These are phyloP conservation scores for Auxenochlorella pyrenoidosa DNA, from an alignment of 139 green algal genomes.

Conservation along the genomic window DNA sequence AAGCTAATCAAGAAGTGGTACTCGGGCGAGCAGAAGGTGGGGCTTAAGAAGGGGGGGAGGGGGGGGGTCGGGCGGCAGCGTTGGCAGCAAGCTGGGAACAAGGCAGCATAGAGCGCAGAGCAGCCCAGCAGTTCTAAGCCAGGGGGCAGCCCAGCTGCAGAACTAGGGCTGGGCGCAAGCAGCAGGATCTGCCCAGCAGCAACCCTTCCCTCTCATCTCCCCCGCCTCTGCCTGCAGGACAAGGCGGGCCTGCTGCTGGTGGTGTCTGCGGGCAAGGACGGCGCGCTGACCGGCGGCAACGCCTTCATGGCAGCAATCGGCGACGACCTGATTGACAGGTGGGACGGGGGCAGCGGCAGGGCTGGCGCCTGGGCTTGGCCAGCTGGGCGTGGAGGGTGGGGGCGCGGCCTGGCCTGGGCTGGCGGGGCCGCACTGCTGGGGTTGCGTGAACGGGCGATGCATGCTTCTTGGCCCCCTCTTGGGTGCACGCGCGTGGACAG, in stretches of 20 bases:
- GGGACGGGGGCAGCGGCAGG: too few relatives aligned
- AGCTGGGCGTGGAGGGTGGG: too few relatives aligned
- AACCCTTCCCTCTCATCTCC: too few relatives aligned
- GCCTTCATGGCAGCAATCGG: slow-evolving; percentile 86
- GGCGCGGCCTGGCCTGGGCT: too few relatives aligned
- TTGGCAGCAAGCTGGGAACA: background rate
- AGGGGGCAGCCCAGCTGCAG: too few relatives aligned
- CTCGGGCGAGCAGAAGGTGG: slow-evolving; percentile 41
- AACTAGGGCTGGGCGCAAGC: too few relatives aligned
- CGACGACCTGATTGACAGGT: slow-evolving; percentile 92
- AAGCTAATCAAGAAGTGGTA: slow-evolving; percentile 92
- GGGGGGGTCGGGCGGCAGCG: too few relatives aligned
- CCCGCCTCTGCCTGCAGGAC: slow-evolving; percentile 51
- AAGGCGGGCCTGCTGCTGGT: slow-evolving; percentile 96
- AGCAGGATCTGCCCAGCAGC: too few relatives aligned
- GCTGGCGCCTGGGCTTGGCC: background rate
- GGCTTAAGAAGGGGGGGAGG: too few relatives aligned
- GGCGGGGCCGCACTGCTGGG: background rate
- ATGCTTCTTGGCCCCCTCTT: background rate
- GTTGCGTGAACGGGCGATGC: background rate
- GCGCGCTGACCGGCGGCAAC: slow-evolving; percentile 90
- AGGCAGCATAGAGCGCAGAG: background rate
- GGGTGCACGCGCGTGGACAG: too few relatives aligned
- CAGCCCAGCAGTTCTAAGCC: too few relatives aligned
- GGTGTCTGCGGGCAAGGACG: slow-evolving; percentile 95